Base-by-base conservation (phyloP, 148 eudicot species). In the Heliosperma pusillum region DNA sequence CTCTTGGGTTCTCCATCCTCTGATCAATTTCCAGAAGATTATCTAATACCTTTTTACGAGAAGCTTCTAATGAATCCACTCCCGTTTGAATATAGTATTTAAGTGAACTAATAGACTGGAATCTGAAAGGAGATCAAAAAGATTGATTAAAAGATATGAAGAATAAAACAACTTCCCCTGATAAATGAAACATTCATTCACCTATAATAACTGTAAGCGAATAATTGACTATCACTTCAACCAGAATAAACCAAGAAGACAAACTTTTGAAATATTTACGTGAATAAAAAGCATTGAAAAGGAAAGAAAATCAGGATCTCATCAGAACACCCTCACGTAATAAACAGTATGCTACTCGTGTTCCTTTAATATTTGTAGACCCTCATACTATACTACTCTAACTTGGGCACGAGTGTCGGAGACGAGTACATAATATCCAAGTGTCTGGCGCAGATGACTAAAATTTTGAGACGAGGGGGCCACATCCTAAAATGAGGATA, bases 1-100 rank as follows among this genome's bases (percentile, higher is more conserved):
- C 89, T 73, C 89, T 86, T 65, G 98, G 98, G 60, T 83, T 89
- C 71, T 76, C 87, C 98, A 92, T 88, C 61, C 89, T 88, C 55
- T 74, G 84, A 79, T 95, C 93, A 73, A 95, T 75, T 80, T 92
- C 89, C 79, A 86, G 66, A 59, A 95, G 83, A 80, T 87, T 85
- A 80, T 85, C 89, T 57, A 92, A 80, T 76, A 95, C 85, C 17
- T 50, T 79, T 76, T 82, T 82, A 74, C 98, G 85, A 47, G 90
- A 84, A 52, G 83, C 87, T 81, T 92, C 97, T 78, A 92, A 58
- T 63, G 88, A 82, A 82, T 90, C 93, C 84, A 88, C 76, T 58
- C 93, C 90, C 70, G 92, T 89, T 83, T 95, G 92, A 73, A 95
- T 81, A 69, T 84, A 84, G 33, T 90, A 88, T 63, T 85, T 85